Evolutionary conservation across 2,329 filamentous ascomycete genomes (phyloP).

Genomic region (Pyricularia pennisetigena): DNA sequence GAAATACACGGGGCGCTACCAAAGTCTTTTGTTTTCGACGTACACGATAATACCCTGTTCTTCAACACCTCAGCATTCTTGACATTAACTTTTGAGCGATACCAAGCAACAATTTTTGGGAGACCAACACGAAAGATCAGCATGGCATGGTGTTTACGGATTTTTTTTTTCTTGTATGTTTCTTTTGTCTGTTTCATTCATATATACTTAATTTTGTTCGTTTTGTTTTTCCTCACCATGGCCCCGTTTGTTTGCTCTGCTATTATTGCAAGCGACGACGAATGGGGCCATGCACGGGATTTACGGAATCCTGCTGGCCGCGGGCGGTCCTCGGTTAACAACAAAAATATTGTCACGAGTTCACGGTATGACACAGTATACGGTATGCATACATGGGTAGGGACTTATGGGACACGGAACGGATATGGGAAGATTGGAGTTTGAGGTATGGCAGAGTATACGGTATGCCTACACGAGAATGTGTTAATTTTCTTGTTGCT

Average conservation of each 20-base stretch:
- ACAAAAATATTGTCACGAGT: background rate
- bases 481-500: background rate
- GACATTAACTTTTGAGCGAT: background rate
- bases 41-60: conserved; percentile 1
- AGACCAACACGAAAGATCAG: background rate
- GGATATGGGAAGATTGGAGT: background rate
- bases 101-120: background rate
- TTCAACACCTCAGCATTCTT: background rate
- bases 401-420: background rate
- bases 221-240: background rate
- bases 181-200: background rate
- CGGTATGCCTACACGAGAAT: background rate
- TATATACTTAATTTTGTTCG: background rate
- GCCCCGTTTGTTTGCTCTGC: background rate
- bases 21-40: conserved; percentile 5
- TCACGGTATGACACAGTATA: background rate
- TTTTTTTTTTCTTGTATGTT: background rate
- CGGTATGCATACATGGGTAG: background rate
- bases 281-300: background rate
- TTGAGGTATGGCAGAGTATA: conserved; percentile 3
- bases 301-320: background rate
- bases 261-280: background rate
- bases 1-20: background rate
- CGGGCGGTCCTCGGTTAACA: background rate
- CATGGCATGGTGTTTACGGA: background rate